phyloP scores from a whole-genome alignment of 345 rosid species.

The Dipteronia dyeriana region DNA sequence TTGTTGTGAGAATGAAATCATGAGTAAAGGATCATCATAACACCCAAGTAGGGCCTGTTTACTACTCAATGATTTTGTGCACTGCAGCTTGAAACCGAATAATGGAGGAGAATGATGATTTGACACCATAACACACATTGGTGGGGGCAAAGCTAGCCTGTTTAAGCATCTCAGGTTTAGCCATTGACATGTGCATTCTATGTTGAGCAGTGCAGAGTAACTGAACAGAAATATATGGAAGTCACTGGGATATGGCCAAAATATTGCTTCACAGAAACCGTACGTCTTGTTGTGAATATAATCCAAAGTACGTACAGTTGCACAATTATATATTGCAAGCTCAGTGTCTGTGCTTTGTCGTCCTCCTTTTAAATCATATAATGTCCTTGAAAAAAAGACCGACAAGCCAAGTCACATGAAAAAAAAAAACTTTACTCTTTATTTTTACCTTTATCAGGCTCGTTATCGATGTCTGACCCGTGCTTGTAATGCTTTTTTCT shows the following conservation, averaged over 20 bases:
- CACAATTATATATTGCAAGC: neutral
- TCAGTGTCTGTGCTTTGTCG: neutral
- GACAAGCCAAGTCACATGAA: neutral
- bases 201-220: slow-evolving; percentile 7
- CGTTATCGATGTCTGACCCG: no score
- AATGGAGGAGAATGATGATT: slow-evolving; percentile 25
- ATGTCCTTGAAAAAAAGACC: neutral
- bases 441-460: no score
- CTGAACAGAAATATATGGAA: neutral
- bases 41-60: slow-evolving; percentile 15
- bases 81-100: slow-evolving; percentile 17
- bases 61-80: slow-evolving; percentile 17
- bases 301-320: neutral
- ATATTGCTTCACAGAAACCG: neutral
- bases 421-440: neutral
- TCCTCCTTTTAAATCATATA: neutral
- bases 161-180: slow-evolving; percentile 11
- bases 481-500: no score
- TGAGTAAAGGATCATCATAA: neutral
- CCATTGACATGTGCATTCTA: slow-evolving; percentile 17
- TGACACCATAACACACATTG: slow-evolving; percentile 29
- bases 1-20: slow-evolving; percentile 1
- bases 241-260: slow-evolving; percentile 17
- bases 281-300: neutral
- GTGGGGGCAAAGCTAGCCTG: slow-evolving; percentile 27